Base-by-base conservation (phyloP, 257 asterid genomes). In the Penstemon barbatus region DNA sequence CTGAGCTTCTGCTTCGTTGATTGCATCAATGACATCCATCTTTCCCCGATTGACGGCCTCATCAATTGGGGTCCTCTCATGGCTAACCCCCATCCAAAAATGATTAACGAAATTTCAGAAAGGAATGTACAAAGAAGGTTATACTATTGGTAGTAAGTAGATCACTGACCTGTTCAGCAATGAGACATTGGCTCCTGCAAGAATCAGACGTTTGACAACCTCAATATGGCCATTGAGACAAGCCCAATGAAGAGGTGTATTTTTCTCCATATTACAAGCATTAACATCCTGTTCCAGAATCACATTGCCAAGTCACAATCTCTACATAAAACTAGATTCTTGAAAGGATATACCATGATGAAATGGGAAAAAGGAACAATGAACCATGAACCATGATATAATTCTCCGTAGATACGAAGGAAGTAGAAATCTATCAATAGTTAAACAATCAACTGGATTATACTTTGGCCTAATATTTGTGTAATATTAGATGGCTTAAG, bases 191-290 rank as follows among this genome's bases (percentile, higher is more conserved):
- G 97, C 97, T 74, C 99, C 97, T 0, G 91, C 85, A 39, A 91
- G 85, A 70, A 94, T 81, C 75, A 94, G 85, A 44, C 61, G 72
- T 77, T 87, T 89, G 61, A 89, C 97, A 44, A 83, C 91, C 96
- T 90, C 99, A 6, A 84, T 71, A 74, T 83, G 96, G 57, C 95
- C 97, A 33, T 94, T 94, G 65, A 94, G 86, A 78, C 96, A 82
- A 75, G 97, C 99, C 96, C 95, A 94, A 65, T 94, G 99, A 71
- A 94, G 97, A 60, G 99, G 95, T 8, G 97, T 86, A 74, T 94
- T 94, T 12, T 83, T 83, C 83, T 94, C 97, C 69, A 54, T 46
- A 69, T 94, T 94, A 49, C 75, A 75, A 75, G 89, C 97, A 81
- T 91, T 89, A 13, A 91, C 85, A 80, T 94, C 96, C 99, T 93